Evolutionary conservation across 2,329 filamentous ascomycete species (phyloP), one percentile per base, ranked within the genome.

Genomic region (Phoma herbarum): DNA sequence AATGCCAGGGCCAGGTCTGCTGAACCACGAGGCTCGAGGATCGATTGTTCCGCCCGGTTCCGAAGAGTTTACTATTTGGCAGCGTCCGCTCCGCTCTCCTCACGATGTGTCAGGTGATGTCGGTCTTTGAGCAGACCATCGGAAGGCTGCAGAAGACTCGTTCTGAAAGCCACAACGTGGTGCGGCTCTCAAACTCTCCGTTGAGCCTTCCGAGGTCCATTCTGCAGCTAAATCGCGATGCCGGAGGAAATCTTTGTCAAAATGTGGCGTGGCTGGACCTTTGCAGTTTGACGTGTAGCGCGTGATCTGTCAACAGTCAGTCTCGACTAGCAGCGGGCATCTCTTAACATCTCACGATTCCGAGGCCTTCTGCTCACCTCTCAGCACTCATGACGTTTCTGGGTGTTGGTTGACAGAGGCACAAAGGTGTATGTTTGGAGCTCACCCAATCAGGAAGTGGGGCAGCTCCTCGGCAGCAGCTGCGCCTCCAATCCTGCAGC

Each of bases 381-480:
- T 14, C 37, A 7, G 9, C 14, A 16, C 26, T 29, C 11, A 35
- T 22, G 14, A 49, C n/a, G 25, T 9, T 16, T 51, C 12, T 18
- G 1, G 47, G 41, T 46, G 53, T 51, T 48, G 5, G 26, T 56
- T n/a, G 18, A 16, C 23, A 39, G 31, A 35, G 29, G 23, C 16
- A 26, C 25, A 20, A 20, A 53, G 31, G 25, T 45, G 33, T 39
- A 45, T 26, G 31, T 51, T 39, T 39, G 9, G 41, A 26, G 45
- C 20, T 39, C 26, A 25, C 45, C 50, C 50, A 54, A 50, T 54
- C 22, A 50, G 44, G 51, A 46, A 28, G 56, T 20, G 50, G 56
- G 56, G 56, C 18, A 39, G 37, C 35, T 47, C 28, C 55, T 58
- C 55, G 55, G 55, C 55, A 42, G 29, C 39, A 26, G 52, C 47